Percentiles rank a stretch among this genome's conserved stretches.
phyloP scores from a whole-genome alignment of 495 filamentous ascomycete species.

The Trichocladium uniseriatum region DNA sequence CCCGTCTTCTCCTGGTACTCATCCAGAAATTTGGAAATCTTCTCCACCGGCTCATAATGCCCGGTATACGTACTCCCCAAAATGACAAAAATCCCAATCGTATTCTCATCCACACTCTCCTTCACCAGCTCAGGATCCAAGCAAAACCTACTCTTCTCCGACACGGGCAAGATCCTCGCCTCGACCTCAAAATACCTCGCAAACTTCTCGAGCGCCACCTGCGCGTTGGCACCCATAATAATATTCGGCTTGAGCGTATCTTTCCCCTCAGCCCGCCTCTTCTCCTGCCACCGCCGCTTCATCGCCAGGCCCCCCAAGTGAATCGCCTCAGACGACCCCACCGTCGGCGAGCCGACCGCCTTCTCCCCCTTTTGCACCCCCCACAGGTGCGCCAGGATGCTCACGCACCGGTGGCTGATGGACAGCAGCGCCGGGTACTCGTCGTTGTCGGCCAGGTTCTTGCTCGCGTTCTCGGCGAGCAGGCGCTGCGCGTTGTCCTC shows the following conservation, averaged over 20 bases:
- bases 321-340: conserved; percentile 64
- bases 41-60: conserved; percentile 67
- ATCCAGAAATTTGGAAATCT: conserved; percentile 57
- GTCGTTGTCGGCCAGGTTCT: conserved; percentile 63
- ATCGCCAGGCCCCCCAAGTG: conserved; percentile 68
- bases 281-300: conserved; percentile 71
- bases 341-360: conserved; percentile 64
- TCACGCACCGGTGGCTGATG: conserved; percentile 62
- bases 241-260: conserved; percentile 59
- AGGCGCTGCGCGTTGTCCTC: conserved; percentile 55
- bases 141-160: conserved; percentile 49
- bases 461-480: conserved; percentile 58
- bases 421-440: conserved; percentile 69
- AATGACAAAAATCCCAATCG: conserved; percentile 69
- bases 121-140: conserved; percentile 55
- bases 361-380: conserved; percentile 53
- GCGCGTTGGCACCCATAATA: conserved; percentile 69
- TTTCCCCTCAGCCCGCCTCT: conserved; percentile 49
- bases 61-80: conserved; percentile 68
- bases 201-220: conserved; percentile 67
- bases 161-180: conserved; percentile 59
- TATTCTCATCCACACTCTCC: conserved; percentile 66
- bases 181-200: conserved; percentile 74
- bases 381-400: conserved; percentile 64
- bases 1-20: conserved; percentile 55